phyloP scores from a whole-genome alignment of 805 yeast species.

The Blastobotrys americana region DNA sequence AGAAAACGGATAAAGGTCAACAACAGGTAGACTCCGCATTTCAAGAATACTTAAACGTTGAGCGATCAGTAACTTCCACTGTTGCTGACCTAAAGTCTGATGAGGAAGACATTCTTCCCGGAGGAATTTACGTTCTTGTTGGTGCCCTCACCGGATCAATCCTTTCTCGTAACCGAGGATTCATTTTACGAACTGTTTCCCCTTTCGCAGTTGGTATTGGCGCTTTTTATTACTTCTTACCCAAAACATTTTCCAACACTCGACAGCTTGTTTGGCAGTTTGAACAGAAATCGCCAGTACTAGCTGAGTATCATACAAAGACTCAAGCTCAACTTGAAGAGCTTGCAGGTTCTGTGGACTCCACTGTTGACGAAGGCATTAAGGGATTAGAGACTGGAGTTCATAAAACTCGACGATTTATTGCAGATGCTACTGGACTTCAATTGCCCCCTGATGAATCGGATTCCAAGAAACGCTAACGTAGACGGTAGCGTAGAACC shows the following conservation, averaged over 20 bases:
- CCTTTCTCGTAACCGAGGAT: conserved; percentile 57
- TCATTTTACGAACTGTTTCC: conserved; percentile 44
- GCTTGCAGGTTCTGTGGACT: conserved; percentile 39
- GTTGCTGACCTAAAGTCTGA: conserved; percentile 56
- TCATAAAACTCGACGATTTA: conserved; percentile 35
- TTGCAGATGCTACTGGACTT: conserved; percentile 59
- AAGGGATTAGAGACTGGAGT: conserved; percentile 35
- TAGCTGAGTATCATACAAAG: conserved; percentile 55
- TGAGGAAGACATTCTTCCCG: conserved; percentile 66
- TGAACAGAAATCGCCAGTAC: conserved; percentile 55
- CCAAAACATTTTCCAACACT: conserved; percentile 62
- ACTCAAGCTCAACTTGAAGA: conserved; percentile 41
- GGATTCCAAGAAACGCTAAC: conserved; percentile 16
- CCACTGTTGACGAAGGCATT: conserved; percentile 35
- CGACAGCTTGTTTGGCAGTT: conserved; percentile 48
- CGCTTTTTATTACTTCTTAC: conserved; percentile 65
- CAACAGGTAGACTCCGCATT: conserved; percentile 41
- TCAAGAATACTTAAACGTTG: conserved; percentile 47
- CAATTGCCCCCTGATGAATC: conserved; percentile 55
- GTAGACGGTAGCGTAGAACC: no score
- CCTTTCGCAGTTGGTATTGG: conserved; percentile 57
- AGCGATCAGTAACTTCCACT: conserved; percentile 56
- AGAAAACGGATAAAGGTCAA: conserved; percentile 32
- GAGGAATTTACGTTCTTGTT: conserved; percentile 56
- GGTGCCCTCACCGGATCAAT: conserved; percentile 70